These are phyloP conservation scores for Seiridium unicorne DNA, from an alignment of 2,329 filamentous ascomycete species.

Conservation along the genomic window DNA sequence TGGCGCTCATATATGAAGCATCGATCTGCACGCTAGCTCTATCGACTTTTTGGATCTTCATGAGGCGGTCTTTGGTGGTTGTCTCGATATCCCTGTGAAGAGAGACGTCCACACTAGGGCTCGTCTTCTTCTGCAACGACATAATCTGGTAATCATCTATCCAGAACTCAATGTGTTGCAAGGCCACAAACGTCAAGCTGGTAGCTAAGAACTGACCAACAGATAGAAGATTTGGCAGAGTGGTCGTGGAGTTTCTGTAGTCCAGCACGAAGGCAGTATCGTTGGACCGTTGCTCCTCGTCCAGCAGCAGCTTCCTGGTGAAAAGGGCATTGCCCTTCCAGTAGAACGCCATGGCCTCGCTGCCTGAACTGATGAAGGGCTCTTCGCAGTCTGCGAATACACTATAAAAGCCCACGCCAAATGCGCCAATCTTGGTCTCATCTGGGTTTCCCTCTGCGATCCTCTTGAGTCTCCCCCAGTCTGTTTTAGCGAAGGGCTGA, in stretches of 20 bases:
- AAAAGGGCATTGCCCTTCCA: conserved; percentile 99
- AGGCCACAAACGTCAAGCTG: conserved; percentile 90
- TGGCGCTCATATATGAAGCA: conserved; percentile 81
- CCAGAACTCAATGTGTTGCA: conserved; percentile 85
- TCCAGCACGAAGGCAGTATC: conserved; percentile 94
- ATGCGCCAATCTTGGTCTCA: conserved; percentile 98
- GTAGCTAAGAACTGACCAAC: conserved; percentile 91
- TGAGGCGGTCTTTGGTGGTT: conserved; percentile 80
- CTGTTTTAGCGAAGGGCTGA: conserved; percentile 79
- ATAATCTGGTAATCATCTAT: conserved; percentile 85
- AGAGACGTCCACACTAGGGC: conserved; percentile 68
- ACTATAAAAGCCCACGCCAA: conserved; percentile 97
- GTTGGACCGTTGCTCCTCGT: conserved; percentile 60
- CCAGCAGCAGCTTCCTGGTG: conserved; percentile 78
- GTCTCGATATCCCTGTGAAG: conserved; percentile 80
- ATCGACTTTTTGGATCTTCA: conserved; percentile 80
- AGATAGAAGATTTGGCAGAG: conserved; percentile 80
- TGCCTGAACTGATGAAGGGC: conserved; percentile 91
- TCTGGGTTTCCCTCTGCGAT: conserved; percentile 99
- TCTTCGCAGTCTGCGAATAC: conserved; percentile 98
- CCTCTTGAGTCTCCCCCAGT: conserved; percentile 90
- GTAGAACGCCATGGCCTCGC: conserved; percentile 95
- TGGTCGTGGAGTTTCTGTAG: conserved; percentile 85
- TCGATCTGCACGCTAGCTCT: conserved; percentile 90
- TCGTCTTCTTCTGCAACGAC: conserved; percentile 78